Conservation (phyloP, 805 yeast genomes). For the Maudiozyma bulderi region DNA sequence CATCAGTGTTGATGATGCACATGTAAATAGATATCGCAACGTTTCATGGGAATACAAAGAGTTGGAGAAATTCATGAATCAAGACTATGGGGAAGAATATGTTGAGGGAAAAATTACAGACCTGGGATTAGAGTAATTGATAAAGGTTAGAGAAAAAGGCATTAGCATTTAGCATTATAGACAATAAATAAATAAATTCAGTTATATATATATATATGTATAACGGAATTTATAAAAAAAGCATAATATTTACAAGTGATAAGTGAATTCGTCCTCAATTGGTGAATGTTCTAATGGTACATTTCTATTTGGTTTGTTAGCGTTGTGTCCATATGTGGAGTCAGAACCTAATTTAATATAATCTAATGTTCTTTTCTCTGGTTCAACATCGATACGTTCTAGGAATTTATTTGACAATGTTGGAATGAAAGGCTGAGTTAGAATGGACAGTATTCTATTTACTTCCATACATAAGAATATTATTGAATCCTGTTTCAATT, state of each 20-base stretch:
- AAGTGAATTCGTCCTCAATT: background rate
- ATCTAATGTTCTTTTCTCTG: slow-evolving; percentile 33
- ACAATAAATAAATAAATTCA: background rate
- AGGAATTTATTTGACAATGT: slow-evolving; percentile 45
- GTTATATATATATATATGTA: background rate
- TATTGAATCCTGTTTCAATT: slow-evolving; percentile 39
- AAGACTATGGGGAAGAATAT: slow-evolving; percentile 3
- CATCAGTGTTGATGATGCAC: slow-evolving; percentile 21
- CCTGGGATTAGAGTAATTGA: background rate
- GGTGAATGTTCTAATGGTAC: slow-evolving; percentile 34
- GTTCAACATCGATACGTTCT: slow-evolving; percentile 50
- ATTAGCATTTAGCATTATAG: no score
- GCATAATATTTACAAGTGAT: background rate
- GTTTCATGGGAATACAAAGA: slow-evolving; percentile 24
- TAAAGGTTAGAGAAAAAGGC: no score
- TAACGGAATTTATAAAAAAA: background rate
- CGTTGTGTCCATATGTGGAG: slow-evolving; percentile 46
- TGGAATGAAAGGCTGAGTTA: slow-evolving; percentile 70
- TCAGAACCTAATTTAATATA: slow-evolving; percentile 51
- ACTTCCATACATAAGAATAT: slow-evolving; percentile 63
- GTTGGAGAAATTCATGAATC: slow-evolving; percentile 9
- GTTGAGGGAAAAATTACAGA: background rate
- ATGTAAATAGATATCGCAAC: slow-evolving; percentile 11
- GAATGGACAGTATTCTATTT: slow-evolving; percentile 54
- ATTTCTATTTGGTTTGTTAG: slow-evolving; percentile 42